These are phyloP conservation scores for Fennellomyces sp. DNA, from an alignment of 371 early-diverging fungal genomes.

Conservation along the genomic window DNA sequence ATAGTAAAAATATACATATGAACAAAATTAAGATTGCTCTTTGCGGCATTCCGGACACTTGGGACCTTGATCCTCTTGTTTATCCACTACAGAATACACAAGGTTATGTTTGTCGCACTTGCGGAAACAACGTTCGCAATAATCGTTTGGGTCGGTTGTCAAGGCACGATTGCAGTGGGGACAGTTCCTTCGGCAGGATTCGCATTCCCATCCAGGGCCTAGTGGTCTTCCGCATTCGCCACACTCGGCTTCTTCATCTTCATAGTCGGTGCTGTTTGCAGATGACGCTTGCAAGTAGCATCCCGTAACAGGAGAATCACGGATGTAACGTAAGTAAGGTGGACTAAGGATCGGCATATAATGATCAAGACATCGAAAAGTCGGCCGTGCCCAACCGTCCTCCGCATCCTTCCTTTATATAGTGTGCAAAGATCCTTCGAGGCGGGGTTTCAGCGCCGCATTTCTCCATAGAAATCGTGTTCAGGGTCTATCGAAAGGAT, in stretches of 20 bases:
- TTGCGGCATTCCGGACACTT: conserved; percentile 3
- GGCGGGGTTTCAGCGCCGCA: not conserved
- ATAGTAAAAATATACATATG: not conserved
- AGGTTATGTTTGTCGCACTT: conserved; percentile 26
- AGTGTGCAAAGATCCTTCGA: not conserved
- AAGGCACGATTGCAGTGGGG: conserved; percentile 33
- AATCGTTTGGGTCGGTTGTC: conserved; percentile 24
- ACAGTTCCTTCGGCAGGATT: conserved; percentile 32
- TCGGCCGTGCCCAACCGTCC: not conserved
- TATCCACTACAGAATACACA: not conserved
- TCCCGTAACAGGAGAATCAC: not conserved
- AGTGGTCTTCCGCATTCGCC: conserved; percentile 35
- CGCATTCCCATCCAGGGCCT: conserved; percentile 36
- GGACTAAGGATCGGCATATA: not conserved
- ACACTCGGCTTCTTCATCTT: conserved; percentile 2
- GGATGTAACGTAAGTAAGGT: conserved; percentile 1
- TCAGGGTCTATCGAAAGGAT: not conserved
- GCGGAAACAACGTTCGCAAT: conserved; percentile 35
- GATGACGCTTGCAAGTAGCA: not conserved
- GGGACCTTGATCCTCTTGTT: not conserved
- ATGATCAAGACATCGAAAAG: not conserved
- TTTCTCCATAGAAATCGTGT: not conserved
- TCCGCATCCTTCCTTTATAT: not conserved
- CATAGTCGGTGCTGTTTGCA: not conserved
- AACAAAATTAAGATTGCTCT: not conserved